Evolutionary conservation across 2,329 filamentous ascomycete species (phyloP).

Genomic region (Pseudogymnoascus sp.): DNA sequence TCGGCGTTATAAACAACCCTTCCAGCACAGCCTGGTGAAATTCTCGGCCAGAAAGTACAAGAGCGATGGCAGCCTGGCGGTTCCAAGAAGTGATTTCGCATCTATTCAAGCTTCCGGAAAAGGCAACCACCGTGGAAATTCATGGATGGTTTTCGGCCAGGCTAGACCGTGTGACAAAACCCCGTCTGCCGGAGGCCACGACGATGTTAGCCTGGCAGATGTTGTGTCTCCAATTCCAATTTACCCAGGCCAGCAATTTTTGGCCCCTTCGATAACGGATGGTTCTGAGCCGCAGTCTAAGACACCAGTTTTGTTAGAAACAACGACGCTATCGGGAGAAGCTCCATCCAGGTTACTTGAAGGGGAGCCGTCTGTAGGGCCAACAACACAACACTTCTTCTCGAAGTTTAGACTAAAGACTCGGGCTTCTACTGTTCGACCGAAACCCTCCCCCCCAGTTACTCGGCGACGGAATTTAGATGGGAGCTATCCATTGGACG

Average conservation of each 20-base stretch:
- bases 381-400: conserved; percentile 11
- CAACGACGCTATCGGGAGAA: conserved; percentile 15
- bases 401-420: conserved; percentile 24
- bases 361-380: conserved; percentile 7
- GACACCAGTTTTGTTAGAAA: conserved; percentile 1
- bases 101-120: background rate
- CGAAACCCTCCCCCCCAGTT: conserved; percentile 16
- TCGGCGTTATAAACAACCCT: background rate
- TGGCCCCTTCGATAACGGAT: background rate
- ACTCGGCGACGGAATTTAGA: conserved; percentile 20
- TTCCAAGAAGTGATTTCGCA: background rate
- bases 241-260: background rate
- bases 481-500: conserved; percentile 20
- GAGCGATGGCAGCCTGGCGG: background rate
- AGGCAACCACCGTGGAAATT: background rate
- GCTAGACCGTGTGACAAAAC: background rate
- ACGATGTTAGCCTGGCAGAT: background rate
- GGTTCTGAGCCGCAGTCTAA: background rate
- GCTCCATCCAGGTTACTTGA: background rate
- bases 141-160: background rate
- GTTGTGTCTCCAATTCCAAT: conserved; percentile 1
- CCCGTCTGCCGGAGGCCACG: background rate
- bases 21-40: background rate
- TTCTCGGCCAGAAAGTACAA: background rate
- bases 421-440: conserved; percentile 14